Base-by-base conservation (phyloP, 495 filamentous ascomycete species). In the Penicillium antarcticum region DNA sequence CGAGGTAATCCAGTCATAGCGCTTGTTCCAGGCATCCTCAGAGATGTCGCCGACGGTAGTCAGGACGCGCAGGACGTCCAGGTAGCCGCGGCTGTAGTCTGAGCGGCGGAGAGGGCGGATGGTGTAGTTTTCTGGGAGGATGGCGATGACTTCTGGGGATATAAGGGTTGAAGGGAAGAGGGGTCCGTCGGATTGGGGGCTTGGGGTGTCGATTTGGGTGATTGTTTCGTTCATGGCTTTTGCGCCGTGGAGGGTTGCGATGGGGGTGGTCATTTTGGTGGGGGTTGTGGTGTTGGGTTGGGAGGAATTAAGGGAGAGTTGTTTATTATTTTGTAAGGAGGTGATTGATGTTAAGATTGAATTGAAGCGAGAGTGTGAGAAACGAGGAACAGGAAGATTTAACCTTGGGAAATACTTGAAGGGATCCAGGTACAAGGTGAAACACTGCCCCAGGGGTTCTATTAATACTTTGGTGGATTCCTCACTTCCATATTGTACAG, bases 1-100 rank as follows among this genome's bases (percentile, higher is more conserved):
- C 41, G 77, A 78, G 31, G 77, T 76, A 76, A 98, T 92, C 85
- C 86, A 95, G 51, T 90, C 81, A 65, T 87, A 97, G 36, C 90
- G 84, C 62, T 85, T 75, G 56, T 84, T 74, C 81, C 90, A 98
- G 48, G 80, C 71, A 49, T 83, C 80, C 67, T 87, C 79, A 37
- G 74, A 78, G 55, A 97, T 87, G 35, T 96, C 91, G 48, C 95
- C 95, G 19, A 98, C 95, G 32, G 86, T 89, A 4, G 94, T 97
- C 56, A 98, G 76, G 23, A 96, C 91, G 11, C 89, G 83, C 43
- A 98, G 81, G 48, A 91, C 89, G 67, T 96, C 91, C 39, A 97
- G 84, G 70, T 96, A 95, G 49, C 74, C 73, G 4, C 75, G 73
- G 23, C 80, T 69, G 74, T 86, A 96, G 74, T 98, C 94, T 61